Evolutionary conservation across 352 stramenopile genomes (phyloP).

Genomic region (Phytophthora macrochlamydospora): DNA sequence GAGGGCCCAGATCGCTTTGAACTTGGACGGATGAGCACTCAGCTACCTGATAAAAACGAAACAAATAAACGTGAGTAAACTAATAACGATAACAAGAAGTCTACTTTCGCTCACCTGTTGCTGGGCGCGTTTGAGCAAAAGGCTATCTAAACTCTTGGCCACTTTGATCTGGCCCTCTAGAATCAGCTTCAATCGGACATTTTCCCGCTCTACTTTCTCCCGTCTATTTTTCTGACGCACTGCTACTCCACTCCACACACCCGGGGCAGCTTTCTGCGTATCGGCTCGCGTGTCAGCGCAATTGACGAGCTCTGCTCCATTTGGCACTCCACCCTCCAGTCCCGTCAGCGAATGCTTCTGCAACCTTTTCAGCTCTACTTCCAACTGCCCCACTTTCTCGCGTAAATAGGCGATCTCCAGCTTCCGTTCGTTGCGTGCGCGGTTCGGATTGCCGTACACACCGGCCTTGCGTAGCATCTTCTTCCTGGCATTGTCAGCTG

Average conservation of each 20-base stretch:
- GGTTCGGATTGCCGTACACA: slow-evolving; percentile 29
- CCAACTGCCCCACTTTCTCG: slow-evolving; percentile 22
- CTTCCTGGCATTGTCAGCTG: slow-evolving; percentile 23
- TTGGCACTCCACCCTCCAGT: not conserved
- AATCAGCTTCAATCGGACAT: slow-evolving; percentile 23
- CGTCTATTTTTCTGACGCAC: slow-evolving; percentile 8
- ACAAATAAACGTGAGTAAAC: not conserved
- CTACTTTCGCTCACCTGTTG: slow-evolving; percentile 1
- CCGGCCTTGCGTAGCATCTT: slow-evolving; percentile 17
- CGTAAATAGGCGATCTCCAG: slow-evolving; percentile 36
- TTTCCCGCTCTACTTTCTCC: slow-evolving; percentile 29
- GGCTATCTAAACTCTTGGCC: slow-evolving; percentile 29
- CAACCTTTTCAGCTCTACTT: slow-evolving; percentile 8
- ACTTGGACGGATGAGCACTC: slow-evolving; percentile 21
- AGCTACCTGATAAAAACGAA: slow-evolving; percentile 7
- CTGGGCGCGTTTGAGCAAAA: slow-evolving; percentile 20
- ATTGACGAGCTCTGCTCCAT: not conserved
- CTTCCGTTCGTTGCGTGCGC: slow-evolving; percentile 34
- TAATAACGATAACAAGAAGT: not conserved
- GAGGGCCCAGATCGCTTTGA: slow-evolving; percentile 1
- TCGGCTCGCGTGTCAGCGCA: too few species aligned
- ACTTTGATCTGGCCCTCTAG: slow-evolving; percentile 43
- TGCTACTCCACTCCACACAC: slow-evolving; percentile 30
- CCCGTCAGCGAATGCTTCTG: slow-evolving; percentile 7
- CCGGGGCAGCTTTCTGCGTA: slow-evolving; percentile 2